Evolutionary conservation across 768 basidiomycete species (phyloP).

Genomic region (Lentinula lateritia): DNA sequence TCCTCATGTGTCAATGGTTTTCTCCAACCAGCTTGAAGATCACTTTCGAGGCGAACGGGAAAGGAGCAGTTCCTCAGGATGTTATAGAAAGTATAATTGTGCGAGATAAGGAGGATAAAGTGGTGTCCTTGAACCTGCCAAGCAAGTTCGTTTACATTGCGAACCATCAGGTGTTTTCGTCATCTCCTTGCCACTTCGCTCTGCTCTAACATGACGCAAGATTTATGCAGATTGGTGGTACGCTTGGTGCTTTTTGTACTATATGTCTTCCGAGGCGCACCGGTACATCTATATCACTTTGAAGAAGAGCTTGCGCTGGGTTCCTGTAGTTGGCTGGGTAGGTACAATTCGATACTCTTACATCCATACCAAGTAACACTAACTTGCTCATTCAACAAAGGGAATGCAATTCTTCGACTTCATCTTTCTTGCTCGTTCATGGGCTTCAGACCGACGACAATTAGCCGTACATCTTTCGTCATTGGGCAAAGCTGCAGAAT

Average conservation of each 20-base stretch:
- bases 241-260: slow-evolving; percentile 78
- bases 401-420: slow-evolving; percentile 94
- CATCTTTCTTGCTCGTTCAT: slow-evolving; percentile 88
- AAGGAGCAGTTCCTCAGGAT: slow-evolving; percentile 54
- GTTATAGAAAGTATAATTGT: slow-evolving; percentile 55
- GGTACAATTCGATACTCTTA: slow-evolving; percentile 13
- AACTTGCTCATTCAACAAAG: slow-evolving; percentile 26
- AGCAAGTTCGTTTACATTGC: slow-evolving; percentile 79
- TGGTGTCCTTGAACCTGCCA: slow-evolving; percentile 63
- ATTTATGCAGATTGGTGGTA: slow-evolving; percentile 86
- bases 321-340: slow-evolving; percentile 90
- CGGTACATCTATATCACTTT: slow-evolving; percentile 83
- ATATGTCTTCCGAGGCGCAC: slow-evolving; percentile 55
- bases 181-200: not conserved
- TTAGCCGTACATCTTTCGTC: slow-evolving; percentile 61
- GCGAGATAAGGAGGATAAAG: slow-evolving; percentile 49
- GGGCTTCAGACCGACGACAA: slow-evolving; percentile 76
- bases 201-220: slow-evolving; percentile 25
- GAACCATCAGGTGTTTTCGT: slow-evolving; percentile 77
- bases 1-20: slow-evolving; percentile 78
- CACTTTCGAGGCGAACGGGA: slow-evolving; percentile 68
- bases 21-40: slow-evolving; percentile 69
- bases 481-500: slow-evolving; percentile 65
- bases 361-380: slow-evolving; percentile 1
- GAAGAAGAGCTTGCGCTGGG: slow-evolving; percentile 83